phyloP scores from a whole-genome alignment of 1,284 basidiomycete species.

The Rhodotorula sp. region DNA sequence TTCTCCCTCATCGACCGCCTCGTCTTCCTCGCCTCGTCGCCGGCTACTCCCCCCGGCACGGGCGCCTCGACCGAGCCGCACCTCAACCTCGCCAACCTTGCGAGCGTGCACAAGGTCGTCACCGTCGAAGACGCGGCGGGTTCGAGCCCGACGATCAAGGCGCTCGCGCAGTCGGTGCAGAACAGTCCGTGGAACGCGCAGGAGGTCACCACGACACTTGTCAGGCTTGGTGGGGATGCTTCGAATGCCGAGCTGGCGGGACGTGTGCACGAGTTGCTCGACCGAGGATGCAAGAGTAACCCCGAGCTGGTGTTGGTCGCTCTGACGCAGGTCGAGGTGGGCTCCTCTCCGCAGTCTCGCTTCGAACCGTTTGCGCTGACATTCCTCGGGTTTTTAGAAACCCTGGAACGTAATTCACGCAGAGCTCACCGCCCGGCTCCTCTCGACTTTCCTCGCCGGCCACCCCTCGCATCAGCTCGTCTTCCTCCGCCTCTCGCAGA shows the following conservation, averaged over 20 bases:
- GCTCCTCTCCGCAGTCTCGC: slow-evolving; percentile 47
- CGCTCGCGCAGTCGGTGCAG: slow-evolving; percentile 78
- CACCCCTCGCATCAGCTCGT: slow-evolving; percentile 94
- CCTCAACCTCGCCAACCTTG: slow-evolving; percentile 83
- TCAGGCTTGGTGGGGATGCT: slow-evolving; percentile 61
- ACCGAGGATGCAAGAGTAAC: slow-evolving; percentile 86
- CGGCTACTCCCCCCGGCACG: slow-evolving; percentile 51
- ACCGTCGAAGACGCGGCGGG: slow-evolving; percentile 79
- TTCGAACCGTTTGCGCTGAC: not conserved
- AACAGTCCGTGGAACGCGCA: slow-evolving; percentile 91
- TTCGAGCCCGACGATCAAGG: slow-evolving; percentile 71
- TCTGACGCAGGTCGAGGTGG: slow-evolving; percentile 80
- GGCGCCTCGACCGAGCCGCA: slow-evolving; percentile 43
- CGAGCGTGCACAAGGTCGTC: slow-evolving; percentile 69
- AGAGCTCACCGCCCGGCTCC: slow-evolving; percentile 80
- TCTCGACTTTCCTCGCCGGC: slow-evolving; percentile 86
- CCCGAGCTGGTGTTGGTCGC: slow-evolving; percentile 94
- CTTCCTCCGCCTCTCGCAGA: slow-evolving; percentile 93
- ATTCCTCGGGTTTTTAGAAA: slow-evolving; percentile 54
- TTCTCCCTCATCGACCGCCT: slow-evolving; percentile 83
- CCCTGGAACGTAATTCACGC: slow-evolving; percentile 83
- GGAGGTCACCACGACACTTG: slow-evolving; percentile 85
- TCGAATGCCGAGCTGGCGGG: slow-evolving; percentile 13
- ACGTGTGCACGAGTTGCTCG: slow-evolving; percentile 72
- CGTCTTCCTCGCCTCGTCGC: slow-evolving; percentile 62